Percentiles rank a stretch among this genome's conserved stretches.
phyloP scores from a whole-genome alignment of 768 basidiomycete species.

The Coprinellus micaceus region DNA sequence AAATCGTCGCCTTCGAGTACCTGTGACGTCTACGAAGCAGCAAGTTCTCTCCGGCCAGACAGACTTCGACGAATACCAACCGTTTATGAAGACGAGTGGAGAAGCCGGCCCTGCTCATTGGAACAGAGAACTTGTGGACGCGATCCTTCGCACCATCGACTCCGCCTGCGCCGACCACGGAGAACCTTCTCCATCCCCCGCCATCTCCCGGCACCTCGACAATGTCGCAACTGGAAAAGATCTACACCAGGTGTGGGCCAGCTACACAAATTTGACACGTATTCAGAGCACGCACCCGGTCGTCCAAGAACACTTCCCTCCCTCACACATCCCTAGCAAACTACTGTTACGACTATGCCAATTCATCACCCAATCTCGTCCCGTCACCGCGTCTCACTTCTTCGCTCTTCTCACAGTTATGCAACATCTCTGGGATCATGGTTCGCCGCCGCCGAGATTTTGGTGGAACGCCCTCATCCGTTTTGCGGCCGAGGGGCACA shows the following conservation, averaged over 20 bases:
- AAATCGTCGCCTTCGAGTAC: neutral
- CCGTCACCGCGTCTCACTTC: slow-evolving; percentile 58
- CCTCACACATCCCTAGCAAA: slow-evolving; percentile 28
- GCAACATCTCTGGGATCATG: slow-evolving; percentile 38
- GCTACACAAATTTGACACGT: slow-evolving; percentile 34
- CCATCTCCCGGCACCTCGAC: neutral
- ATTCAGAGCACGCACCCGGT: slow-evolving; percentile 20
- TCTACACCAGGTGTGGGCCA: neutral
- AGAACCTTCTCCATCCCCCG: neutral
- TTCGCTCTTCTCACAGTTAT: slow-evolving; percentile 69
- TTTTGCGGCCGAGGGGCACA: slow-evolving; percentile 61
- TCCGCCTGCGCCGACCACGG: neutral
- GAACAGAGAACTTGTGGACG: neutral
- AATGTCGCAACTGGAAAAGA: neutral
- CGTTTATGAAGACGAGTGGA: neutral
- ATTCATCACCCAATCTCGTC: slow-evolving; percentile 49
- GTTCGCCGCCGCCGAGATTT: slow-evolving; percentile 40
- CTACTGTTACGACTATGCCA: slow-evolving; percentile 62
- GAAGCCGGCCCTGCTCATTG: neutral
- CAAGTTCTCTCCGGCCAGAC: too few species aligned
- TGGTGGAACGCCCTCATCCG: slow-evolving; percentile 79
- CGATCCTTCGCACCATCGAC: neutral
- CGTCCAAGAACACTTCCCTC: slow-evolving; percentile 18
- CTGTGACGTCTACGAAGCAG: too few species aligned
- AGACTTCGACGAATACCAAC: neutral